phyloP scores from a whole-genome alignment of 2,329 filamentous ascomycete species.

The Gnomoniopsis sp. region DNA sequence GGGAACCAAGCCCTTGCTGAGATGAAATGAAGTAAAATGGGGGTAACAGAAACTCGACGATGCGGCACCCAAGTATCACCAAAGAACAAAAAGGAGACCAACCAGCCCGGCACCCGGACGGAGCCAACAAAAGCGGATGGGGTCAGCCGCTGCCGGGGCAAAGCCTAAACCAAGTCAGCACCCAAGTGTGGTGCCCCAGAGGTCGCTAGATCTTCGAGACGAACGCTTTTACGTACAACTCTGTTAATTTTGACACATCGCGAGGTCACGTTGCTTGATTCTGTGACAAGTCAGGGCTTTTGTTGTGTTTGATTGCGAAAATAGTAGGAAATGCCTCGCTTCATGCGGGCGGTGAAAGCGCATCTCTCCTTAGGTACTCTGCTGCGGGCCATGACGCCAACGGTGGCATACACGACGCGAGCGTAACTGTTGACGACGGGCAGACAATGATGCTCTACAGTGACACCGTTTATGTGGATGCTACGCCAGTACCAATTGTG shows the following conservation, averaged over 20 bases:
- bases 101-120: slow-evolving; percentile 8
- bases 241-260: slow-evolving; percentile 15
- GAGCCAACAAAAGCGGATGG: slow-evolving; percentile 13
- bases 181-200: slow-evolving; percentile 1
- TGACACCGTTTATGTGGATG: not conserved
- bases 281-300: slow-evolving; percentile 1
- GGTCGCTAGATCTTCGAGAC: slow-evolving; percentile 2
- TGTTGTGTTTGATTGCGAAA: not conserved
- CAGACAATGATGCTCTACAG: not conserved
- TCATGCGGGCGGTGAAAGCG: not conserved
- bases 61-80: slow-evolving; percentile 7
- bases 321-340: not conserved
- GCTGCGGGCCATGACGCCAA: not conserved
- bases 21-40: slow-evolving; percentile 18
- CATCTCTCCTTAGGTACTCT: not conserved
- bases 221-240: slow-evolving; percentile 16
- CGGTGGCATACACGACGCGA: not conserved
- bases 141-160: slow-evolving; percentile 17
- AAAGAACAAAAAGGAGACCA: too few species aligned
- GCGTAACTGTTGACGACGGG: not conserved
- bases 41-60: slow-evolving; percentile 17
- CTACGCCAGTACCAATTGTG: not conserved
- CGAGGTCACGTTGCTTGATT: slow-evolving; percentile 16
- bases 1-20: not conserved
- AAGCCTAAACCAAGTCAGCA: not conserved